Percentiles rank a stretch among this genome's conserved stretches.
phyloP scores from a whole-genome alignment of 2,329 filamentous ascomycete genomes.

The Uncinocarpus reesii region DNA sequence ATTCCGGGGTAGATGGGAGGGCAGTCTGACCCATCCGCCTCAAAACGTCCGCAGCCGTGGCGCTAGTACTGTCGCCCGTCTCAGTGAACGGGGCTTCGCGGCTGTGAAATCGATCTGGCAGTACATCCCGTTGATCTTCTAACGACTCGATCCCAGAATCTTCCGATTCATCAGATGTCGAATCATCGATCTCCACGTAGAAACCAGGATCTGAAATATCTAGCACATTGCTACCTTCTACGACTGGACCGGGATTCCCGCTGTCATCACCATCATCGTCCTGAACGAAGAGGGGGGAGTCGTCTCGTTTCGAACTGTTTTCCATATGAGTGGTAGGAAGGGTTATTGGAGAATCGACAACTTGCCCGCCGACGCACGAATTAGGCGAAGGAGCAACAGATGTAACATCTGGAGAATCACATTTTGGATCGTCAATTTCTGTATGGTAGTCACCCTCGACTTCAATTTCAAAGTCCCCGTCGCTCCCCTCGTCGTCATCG shows the following conservation, averaged over 20 bases:
- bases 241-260: not conserved
- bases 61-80: not conserved
- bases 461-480: slow-evolving; percentile 11
- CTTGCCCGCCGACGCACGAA: not conserved
- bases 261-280: not conserved
- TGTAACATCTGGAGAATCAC: not conserved
- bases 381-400: not conserved
- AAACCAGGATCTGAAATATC: too few relatives aligned
- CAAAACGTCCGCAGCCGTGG: not conserved
- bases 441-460: not conserved
- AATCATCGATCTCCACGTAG: not conserved
- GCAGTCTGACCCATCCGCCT: not conserved
- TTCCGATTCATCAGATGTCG: not conserved
- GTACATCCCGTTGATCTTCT: not conserved
- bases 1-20: slow-evolving; percentile 2
- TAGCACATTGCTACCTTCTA: not conserved
- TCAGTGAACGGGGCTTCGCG: not conserved
- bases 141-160: not conserved
- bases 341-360: not conserved
- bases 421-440: not conserved
- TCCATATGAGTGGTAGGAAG: not conserved
- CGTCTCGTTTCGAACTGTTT: not conserved
- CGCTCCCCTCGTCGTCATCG: slow-evolving; percentile 26
- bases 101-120: not conserved
- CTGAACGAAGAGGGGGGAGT: not conserved